Evolutionary conservation across 2,329 filamentous ascomycete genomes (phyloP).

Genomic region (Myriosclerotinia scirpicola): DNA sequence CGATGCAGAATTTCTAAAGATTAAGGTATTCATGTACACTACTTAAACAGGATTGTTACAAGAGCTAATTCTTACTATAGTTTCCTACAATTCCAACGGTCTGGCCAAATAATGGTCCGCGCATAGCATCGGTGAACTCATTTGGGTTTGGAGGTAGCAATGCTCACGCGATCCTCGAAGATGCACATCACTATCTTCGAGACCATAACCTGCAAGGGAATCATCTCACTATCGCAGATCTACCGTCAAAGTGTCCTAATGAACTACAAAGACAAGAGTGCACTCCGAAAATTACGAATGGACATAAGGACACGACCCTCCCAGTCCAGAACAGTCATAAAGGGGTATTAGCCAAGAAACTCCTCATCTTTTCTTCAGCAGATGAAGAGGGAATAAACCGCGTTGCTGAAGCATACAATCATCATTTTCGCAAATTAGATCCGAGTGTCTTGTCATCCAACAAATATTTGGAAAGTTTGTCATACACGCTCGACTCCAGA

Average conservation of each 20-base stretch:
- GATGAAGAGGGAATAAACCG: slow-evolving; percentile 4
- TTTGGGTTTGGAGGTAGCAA: slow-evolving; percentile 28
- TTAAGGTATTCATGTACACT: slow-evolving; percentile 1
- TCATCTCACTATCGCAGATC: neutral
- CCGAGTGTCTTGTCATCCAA: too few species aligned
- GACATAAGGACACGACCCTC: too few species aligned
- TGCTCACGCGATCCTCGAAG: slow-evolving; percentile 26
- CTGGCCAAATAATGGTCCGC: slow-evolving; percentile 23
- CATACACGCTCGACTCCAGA: slow-evolving; percentile 22
- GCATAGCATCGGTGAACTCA: slow-evolving; percentile 24
- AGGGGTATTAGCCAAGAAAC: neutral
- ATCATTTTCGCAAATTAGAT: neutral
- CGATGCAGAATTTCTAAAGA: neutral
- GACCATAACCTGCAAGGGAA: neutral
- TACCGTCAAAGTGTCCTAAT: neutral
- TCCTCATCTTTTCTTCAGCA: neutral
- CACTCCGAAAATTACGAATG: neutral
- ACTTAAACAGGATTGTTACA: neutral
- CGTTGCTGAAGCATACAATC: neutral
- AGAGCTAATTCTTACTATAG: neutral
- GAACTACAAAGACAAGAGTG: neutral
- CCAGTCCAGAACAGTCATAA: neutral
- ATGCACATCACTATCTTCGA: slow-evolving; percentile 14
- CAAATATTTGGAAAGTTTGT: slow-evolving; percentile 23
- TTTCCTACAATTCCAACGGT: neutral